Percentiles rank a stretch among this genome's conserved stretches.
These are phyloP conservation scores for Lachancea meyersii DNA, from an alignment of 805 yeast genomes.

Conservation along the genomic window DNA sequence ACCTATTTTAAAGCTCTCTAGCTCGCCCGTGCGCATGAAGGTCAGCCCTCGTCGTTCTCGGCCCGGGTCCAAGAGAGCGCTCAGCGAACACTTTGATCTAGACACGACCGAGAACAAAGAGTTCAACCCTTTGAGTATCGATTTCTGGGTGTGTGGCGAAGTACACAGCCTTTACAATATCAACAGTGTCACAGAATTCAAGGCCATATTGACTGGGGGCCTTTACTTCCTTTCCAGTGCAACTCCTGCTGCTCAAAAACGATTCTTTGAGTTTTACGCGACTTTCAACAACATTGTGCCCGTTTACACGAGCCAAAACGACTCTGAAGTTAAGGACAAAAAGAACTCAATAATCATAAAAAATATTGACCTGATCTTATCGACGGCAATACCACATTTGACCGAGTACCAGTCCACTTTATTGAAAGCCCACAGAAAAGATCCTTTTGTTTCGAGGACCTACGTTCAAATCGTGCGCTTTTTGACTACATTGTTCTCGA, in stretches of 20 bases:
- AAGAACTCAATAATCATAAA: conserved; percentile 17
- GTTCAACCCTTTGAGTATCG: conserved; percentile 3
- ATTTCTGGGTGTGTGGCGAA: conserved; percentile 29
- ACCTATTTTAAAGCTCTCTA: conserved; percentile 21
- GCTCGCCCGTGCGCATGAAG: conserved; percentile 1
- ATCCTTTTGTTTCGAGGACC: conserved; percentile 27
- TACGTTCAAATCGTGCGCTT: conserved; percentile 30
- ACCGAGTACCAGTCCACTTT: conserved; percentile 15
- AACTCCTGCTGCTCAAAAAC: conserved; percentile 4
- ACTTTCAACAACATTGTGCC: conserved; percentile 30
- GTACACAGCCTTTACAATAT: conserved; percentile 21
- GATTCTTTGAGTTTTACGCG: conserved; percentile 30
- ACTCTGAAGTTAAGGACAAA: conserved; percentile 14
- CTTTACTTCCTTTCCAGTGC: conserved; percentile 14
- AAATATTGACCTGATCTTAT: conserved; percentile 13
- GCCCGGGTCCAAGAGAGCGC: not conserved
- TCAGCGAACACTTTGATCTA: not conserved
- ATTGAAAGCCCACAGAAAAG: conserved; percentile 15
- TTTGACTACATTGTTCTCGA: conserved; percentile 21
- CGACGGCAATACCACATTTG: conserved; percentile 16
- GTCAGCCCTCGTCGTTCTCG: conserved; percentile 3
- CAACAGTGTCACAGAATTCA: conserved; percentile 21
- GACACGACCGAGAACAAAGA: not conserved
- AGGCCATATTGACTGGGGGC: conserved; percentile 24
- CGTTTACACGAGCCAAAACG: not conserved